These are phyloP conservation scores for Trapa bicornis DNA, from an alignment of 345 rosid species.

Conservation along the genomic window DNA sequence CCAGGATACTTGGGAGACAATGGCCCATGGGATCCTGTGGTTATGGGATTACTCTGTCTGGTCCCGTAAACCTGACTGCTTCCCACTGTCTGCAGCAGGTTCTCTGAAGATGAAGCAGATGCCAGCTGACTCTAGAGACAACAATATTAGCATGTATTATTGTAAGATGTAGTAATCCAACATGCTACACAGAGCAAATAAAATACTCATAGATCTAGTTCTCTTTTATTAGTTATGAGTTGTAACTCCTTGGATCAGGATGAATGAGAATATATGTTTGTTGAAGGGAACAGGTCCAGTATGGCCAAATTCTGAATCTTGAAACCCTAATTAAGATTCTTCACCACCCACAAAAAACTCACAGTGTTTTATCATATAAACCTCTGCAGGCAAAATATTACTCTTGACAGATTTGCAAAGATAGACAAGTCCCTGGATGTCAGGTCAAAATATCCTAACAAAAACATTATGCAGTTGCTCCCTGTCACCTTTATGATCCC, in stretches of 20 bases:
- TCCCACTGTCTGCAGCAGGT: conserved; percentile 39
- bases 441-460: background rate
- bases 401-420: background rate
- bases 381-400: background rate
- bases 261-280: background rate
- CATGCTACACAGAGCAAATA: background rate
- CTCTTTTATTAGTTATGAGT: background rate
- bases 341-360: background rate
- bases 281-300: background rate
- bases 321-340: background rate
- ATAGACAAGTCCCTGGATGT: background rate
- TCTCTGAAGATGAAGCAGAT: conserved; percentile 79
- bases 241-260: background rate
- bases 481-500: background rate
- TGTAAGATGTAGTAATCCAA: background rate
- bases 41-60: conserved; percentile 42
- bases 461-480: background rate
- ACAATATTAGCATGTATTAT: conserved; percentile 11
- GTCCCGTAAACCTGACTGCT: conserved; percentile 50
- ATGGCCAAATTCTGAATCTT: background rate
- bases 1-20: conserved; percentile 48
- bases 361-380: too few relatives aligned
- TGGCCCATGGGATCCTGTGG: conserved; percentile 47
- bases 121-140: conserved; percentile 62
- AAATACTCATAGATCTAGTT: background rate